These are phyloP conservation scores for Gentiana dahurica DNA, from an alignment of 257 asterid genomes.

Conservation along the genomic window DNA sequence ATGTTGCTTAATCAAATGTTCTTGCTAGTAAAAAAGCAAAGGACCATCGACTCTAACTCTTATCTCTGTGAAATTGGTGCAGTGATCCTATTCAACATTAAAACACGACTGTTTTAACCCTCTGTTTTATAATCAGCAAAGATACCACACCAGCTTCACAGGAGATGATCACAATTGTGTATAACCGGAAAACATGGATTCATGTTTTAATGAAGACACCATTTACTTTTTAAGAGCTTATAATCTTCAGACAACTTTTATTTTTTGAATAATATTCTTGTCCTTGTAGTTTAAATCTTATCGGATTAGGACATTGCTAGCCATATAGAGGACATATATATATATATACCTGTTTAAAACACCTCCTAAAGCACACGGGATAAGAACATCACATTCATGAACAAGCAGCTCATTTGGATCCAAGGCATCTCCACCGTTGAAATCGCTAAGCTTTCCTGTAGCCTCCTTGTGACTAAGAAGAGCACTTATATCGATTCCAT, in stretches of 20 bases:
- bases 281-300: no score
- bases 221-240: not conserved
- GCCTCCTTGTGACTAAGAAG: constrained; percentile 45
- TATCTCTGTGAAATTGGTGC: not conserved
- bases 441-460: constrained; percentile 62
- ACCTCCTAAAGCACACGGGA: constrained; percentile 94
- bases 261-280: no score
- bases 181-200: no score
- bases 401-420: constrained; percentile 45
- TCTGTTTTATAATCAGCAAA: no score
- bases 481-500: constrained; percentile 52
- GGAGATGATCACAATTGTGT: no score
- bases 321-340: not conserved
- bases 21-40: not conserved
- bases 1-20: not conserved
- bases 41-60: no score
- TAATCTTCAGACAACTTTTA: no score
- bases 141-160: no score
- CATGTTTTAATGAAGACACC: no score
- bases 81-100: not conserved
- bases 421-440: constrained; percentile 39
- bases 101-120: no score
- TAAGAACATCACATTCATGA: constrained; percentile 77
- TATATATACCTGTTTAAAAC: constrained; percentile 52
- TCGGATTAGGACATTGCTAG: not conserved